Evolutionary conservation across 2,329 filamentous ascomycete species (phyloP).

Genomic region (Fusarium sp.): DNA sequence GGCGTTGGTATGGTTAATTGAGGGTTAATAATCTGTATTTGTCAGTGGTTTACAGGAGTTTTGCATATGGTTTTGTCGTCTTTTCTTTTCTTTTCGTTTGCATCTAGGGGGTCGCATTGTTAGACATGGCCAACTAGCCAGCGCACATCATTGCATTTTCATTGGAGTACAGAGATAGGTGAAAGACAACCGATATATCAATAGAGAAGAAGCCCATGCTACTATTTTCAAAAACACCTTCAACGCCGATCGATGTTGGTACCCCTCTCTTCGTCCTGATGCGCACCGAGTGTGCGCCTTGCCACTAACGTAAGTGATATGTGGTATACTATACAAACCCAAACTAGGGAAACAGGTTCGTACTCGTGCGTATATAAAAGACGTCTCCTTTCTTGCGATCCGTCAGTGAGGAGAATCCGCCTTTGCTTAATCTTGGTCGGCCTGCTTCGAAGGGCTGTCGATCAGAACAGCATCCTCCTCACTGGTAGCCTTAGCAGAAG

Average conservation of each 20-base stretch:
- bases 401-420: not conserved
- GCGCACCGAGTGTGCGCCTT: constrained; percentile 4
- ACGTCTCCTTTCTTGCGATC: not conserved
- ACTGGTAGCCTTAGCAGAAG: constrained; percentile 53
- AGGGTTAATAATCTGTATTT: constrained; percentile 14
- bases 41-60: constrained; percentile 7
- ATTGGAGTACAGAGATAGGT: constrained; percentile 28
- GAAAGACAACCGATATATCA: constrained; percentile 24
- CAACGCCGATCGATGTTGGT: constrained; percentile 31
- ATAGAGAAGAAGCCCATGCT: constrained; percentile 41
- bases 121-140: constrained; percentile 34
- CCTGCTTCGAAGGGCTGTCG: constrained; percentile 70
- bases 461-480: constrained; percentile 75
- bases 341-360: constrained; percentile 2
- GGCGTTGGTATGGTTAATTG: constrained; percentile 14
- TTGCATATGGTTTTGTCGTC: constrained; percentile 12
- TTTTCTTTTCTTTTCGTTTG: constrained; percentile 3
- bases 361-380: constrained; percentile 4
- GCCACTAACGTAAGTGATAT: constrained; percentile 2
- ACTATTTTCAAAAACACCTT: constrained; percentile 32
- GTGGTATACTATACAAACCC: constrained; percentile 24
- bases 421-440: constrained; percentile 57
- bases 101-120: constrained; percentile 35
- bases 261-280: constrained; percentile 2
- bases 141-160: constrained; percentile 44